phyloP scores from a whole-genome alignment of 139 green algal genomes.

The Chlamydomonas asymmetrica region DNA sequence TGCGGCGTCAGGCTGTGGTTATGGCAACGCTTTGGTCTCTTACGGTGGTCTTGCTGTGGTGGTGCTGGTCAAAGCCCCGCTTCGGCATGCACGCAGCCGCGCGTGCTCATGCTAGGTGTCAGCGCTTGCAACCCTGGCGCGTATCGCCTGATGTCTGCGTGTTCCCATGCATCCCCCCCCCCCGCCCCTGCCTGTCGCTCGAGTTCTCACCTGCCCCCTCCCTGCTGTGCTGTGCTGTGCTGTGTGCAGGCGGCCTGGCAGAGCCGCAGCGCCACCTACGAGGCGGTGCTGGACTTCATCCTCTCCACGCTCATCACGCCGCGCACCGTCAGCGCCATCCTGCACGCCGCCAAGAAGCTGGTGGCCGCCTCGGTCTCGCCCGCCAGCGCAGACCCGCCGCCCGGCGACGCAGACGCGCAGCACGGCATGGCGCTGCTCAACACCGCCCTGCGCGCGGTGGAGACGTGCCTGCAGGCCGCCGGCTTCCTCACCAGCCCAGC shows the following conservation, averaged over 20 bases:
- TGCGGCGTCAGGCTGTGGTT: too few species aligned
- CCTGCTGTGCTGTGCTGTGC: too few species aligned
- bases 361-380: constrained; percentile 22
- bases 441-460: constrained; percentile 42
- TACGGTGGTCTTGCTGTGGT: too few species aligned
- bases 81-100: neutral
- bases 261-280: constrained; percentile 25
- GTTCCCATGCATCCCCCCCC: too few species aligned
- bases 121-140: too few species aligned
- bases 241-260: too few species aligned
- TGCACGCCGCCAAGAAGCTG: constrained; percentile 52
- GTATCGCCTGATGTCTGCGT: too few species aligned
- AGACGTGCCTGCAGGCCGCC: constrained; percentile 42
- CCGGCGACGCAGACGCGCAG: constrained; percentile 32
- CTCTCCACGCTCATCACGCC: constrained; percentile 50
- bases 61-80: neutral
- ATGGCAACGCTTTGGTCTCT: too few species aligned
- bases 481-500: constrained; percentile 20
- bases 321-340: constrained; percentile 36
- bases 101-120: neutral
- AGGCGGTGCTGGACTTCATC: constrained; percentile 49
- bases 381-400: constrained; percentile 5
- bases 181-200: too few species aligned
- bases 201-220: too few species aligned
- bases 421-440: constrained; percentile 41